Base-by-base conservation (phyloP, 2,329 filamentous ascomycete species). In the Penicillium oxalicum region DNA sequence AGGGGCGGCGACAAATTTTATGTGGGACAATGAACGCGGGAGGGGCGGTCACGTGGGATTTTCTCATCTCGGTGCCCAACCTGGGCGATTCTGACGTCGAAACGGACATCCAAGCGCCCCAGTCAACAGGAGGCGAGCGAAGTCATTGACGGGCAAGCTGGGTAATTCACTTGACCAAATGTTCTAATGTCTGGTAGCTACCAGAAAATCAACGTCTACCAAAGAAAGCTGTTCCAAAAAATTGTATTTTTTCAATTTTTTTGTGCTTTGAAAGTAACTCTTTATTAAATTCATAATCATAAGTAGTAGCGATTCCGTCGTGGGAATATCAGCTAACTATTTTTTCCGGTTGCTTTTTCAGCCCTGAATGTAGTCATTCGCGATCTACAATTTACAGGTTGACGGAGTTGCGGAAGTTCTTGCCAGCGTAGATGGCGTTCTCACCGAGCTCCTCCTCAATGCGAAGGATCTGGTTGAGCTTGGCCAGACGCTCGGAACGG, bases 391-490 rank as follows among this genome's bases (percentile, higher is more conserved):
- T 73, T 83, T 88, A 95, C 75, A 96, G 74, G 79, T 88, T 91
- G 67, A 96, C 86, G 56, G 91, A 77, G 63, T 77, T 90, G 78
- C 91, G 87, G 88, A 97, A 98, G 70, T 89, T 90, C 69, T 80
- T 76, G 63, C 93, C 93, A 63, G 91, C 91, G 72, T 91, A 98
- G 75, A 97, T 70, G 62, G 91, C 93, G 66, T 93, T 86, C 66
- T 84, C 81, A 64, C 91, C 91, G 58, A 98, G 86, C 82, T 98
- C 93, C 80, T 98, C 93, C 83, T 98, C 93, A 65, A 98, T 98
- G 70, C 93, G 89, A 69, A 98, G 87, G 69, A 98, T 95, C 82
- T 98, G 93, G 87, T 98, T 98, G 71, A 98, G 88, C 84, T 98
- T 98, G 74, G 93, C 93, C 62, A 97, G 83, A 80, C 93, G 91